These are phyloP conservation scores for Fomes fomentarius DNA, from an alignment of 1,284 basidiomycete species.

Conservation along the genomic window DNA sequence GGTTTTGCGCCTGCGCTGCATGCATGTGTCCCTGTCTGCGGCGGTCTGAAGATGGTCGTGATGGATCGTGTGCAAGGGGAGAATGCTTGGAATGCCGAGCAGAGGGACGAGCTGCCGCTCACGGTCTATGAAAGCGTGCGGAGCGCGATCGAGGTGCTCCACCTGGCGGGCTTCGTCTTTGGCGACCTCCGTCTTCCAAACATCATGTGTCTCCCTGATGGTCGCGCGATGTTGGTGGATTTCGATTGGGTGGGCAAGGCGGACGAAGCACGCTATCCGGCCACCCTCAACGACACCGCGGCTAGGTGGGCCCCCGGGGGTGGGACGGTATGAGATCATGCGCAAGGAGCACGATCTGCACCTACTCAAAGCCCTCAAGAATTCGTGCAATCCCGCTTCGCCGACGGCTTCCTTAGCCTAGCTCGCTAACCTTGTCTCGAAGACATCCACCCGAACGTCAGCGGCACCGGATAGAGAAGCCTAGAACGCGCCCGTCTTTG, in stretches of 20 bases:
- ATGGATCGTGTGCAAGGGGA: conserved; percentile 10
- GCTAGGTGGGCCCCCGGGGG: neutral
- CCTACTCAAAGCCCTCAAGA: neutral
- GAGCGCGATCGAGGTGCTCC: conserved; percentile 5
- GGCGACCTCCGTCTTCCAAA: conserved; percentile 14
- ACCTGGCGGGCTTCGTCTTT: conserved; percentile 8
- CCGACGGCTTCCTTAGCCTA: too few species aligned
- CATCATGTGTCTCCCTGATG: conserved; percentile 1
- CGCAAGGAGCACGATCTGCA: conserved; percentile 1
- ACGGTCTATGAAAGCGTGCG: conserved; percentile 4
- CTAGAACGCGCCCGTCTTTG: too few species aligned
- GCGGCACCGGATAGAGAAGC: too few species aligned
- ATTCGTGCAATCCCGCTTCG: neutral
- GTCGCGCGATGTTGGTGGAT: conserved; percentile 1
- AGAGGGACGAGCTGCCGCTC: neutral
- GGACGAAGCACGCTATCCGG: neutral
- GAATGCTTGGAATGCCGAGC: neutral
- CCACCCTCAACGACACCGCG: neutral
- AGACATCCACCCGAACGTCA: too few species aligned
- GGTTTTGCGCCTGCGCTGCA: conserved; percentile 7
- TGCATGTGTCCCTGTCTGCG: neutral
- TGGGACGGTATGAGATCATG: neutral
- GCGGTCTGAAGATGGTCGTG: conserved; percentile 12
- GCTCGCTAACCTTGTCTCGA: too few species aligned
- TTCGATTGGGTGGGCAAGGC: neutral